phyloP scores from a whole-genome alignment of 2,329 filamentous ascomycete species.

The Nigrospora oryzae region DNA sequence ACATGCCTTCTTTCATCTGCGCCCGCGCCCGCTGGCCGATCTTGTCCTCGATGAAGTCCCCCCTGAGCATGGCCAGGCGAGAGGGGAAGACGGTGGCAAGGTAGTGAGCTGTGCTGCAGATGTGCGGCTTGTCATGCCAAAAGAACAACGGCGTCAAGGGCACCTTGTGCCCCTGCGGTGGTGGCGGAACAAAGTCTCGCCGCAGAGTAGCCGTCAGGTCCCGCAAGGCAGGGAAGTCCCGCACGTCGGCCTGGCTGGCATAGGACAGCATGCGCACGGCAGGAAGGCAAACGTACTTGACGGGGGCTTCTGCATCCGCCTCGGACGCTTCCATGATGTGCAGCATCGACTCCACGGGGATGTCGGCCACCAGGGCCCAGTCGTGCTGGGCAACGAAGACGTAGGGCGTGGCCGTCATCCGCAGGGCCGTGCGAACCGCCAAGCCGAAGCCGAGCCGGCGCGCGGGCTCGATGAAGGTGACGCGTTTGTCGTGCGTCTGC shows the following conservation, averaged over 20 bases:
- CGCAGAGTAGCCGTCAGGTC: constrained; percentile 32
- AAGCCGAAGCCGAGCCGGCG: constrained; percentile 43
- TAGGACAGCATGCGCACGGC: constrained; percentile 44
- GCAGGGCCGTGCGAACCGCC: constrained; percentile 42
- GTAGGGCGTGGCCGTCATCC: constrained; percentile 36
- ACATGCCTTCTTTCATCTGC: constrained; percentile 46
- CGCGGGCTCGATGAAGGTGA: constrained; percentile 40
- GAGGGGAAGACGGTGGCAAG: constrained; percentile 39
- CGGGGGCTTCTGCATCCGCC: constrained; percentile 19
- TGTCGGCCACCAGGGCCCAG: constrained; percentile 36
- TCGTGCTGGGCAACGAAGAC: constrained; percentile 53
- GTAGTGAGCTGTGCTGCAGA: constrained; percentile 41
- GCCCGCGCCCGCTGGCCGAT: constrained; percentile 44
- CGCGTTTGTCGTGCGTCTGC: constrained; percentile 22
- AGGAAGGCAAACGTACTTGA: constrained; percentile 45
- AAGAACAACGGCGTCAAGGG: constrained; percentile 48
- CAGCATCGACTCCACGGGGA: constrained; percentile 35
- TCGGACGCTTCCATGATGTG: constrained; percentile 31
- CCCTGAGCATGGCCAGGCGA: constrained; percentile 38
- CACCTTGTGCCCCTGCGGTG: constrained; percentile 13
- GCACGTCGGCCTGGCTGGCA: constrained; percentile 36
- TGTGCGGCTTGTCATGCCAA: constrained; percentile 50
- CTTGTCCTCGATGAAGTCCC: constrained; percentile 48
- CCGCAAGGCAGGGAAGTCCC: constrained; percentile 30
- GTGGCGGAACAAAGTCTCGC: constrained; percentile 23